A percentile compares a stretch with the other conserved stretches of the same genome.
Evolutionary conservation across 768 basidiomycete species (phyloP).

Genomic region (Cyclocybe cylindracea): DNA sequence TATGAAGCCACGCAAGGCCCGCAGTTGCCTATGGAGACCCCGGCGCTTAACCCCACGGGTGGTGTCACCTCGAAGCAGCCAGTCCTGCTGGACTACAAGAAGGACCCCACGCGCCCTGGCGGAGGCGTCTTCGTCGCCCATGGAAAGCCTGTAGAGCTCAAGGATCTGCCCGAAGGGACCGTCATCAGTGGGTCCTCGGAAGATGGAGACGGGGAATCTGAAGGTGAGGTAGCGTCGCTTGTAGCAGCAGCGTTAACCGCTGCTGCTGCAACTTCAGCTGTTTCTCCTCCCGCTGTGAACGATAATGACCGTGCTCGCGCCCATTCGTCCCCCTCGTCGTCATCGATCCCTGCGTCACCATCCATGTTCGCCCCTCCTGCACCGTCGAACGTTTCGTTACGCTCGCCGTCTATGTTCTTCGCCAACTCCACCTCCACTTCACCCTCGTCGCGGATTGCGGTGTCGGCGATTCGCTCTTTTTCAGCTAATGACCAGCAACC

Average conservation of each 20-base stretch:
- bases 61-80: slow-evolving; percentile 62
- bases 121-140: slow-evolving; percentile 82
- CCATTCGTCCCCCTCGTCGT: slow-evolving; percentile 32
- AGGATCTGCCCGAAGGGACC: slow-evolving; percentile 56
- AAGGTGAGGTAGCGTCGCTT: slow-evolving; percentile 47
- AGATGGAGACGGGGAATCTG: slow-evolving; percentile 35
- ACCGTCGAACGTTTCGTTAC: background rate
- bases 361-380: slow-evolving; percentile 10
- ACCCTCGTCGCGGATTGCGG: background rate
- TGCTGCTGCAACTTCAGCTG: slow-evolving; percentile 24
- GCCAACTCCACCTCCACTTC: background rate
- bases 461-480: background rate
- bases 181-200: slow-evolving; percentile 51
- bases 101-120: slow-evolving; percentile 82
- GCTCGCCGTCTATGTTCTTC: background rate
- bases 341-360: slow-evolving; percentile 26
- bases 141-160: slow-evolving; percentile 48
- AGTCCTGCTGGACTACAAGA: slow-evolving; percentile 66
- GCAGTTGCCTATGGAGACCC: slow-evolving; percentile 50
- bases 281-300: slow-evolving; percentile 25
- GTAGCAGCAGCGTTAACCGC: slow-evolving; percentile 15
- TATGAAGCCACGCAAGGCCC: slow-evolving; percentile 93
- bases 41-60: slow-evolving; percentile 77
- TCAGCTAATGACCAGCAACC: slow-evolving; percentile 9
- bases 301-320: slow-evolving; percentile 38